Percentiles rank a stretch among this genome's conserved stretches.
These are phyloP conservation scores for Talaromyces rugulosus DNA, from an alignment of 2,329 filamentous ascomycete genomes.

Conservation along the genomic window DNA sequence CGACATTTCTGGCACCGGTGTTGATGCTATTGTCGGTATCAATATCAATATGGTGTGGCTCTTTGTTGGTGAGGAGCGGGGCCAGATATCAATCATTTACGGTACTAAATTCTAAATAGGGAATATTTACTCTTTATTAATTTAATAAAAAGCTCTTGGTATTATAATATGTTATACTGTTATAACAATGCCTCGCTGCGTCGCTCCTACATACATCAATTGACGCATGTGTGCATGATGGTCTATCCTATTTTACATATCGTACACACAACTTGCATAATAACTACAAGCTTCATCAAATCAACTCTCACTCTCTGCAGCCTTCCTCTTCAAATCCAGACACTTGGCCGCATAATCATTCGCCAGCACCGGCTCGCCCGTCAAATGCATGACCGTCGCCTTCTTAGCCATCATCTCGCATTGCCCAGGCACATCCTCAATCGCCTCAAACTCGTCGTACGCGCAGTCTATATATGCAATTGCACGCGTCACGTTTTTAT, in stretches of 20 bases:
- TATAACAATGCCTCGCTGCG: too few species aligned
- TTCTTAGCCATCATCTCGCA: conserved; percentile 81
- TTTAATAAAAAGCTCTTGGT: too few species aligned
- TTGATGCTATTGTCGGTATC: too few species aligned
- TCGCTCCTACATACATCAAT: not conserved
- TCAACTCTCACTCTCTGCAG: not conserved
- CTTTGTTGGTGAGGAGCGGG: too few species aligned
- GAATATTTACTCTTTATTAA: too few species aligned
- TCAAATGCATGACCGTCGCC: conserved; percentile 67
- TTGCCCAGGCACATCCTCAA: conserved; percentile 66
- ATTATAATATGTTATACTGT: too few species aligned
- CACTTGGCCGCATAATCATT: conserved; percentile 66
- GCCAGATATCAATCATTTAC: too few species aligned
- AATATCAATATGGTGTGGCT: too few species aligned
- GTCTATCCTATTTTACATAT: not conserved
- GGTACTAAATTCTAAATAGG: too few species aligned
- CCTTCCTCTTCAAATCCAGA: conserved; percentile 43
- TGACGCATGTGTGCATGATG: not conserved
- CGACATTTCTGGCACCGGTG: too few species aligned
- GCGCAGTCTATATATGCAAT: conserved; percentile 60
- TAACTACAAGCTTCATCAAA: too few species aligned
- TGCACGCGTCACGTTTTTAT: conserved; percentile 57
- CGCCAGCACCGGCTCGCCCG: conserved; percentile 60
- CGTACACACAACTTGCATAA: not conserved
- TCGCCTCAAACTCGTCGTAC: conserved; percentile 59